Evolutionary conservation across 306 rosid species (phyloP).

Genomic region (Neltuma alba): DNA sequence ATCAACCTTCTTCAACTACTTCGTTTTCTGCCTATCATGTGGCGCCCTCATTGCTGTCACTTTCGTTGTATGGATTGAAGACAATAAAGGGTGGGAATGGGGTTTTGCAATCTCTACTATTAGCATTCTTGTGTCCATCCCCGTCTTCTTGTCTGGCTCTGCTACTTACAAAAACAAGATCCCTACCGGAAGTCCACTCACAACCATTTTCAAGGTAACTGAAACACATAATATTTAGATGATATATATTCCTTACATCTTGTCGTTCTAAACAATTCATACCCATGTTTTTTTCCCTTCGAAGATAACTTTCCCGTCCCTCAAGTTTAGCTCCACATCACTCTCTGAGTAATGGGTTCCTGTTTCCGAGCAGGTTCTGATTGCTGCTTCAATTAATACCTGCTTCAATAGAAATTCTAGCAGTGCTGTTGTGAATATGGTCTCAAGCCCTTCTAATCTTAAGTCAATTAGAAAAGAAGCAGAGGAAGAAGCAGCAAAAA

Average conservation of each 20-base stretch:
- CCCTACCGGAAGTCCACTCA: slow-evolving; percentile 86
- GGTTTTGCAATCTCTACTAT: slow-evolving; percentile 83
- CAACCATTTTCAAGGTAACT: slow-evolving; percentile 80
- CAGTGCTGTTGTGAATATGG: slow-evolving; percentile 68
- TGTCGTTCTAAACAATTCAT: no score
- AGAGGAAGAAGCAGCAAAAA: slow-evolving; percentile 32
- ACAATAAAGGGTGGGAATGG: slow-evolving; percentile 96
- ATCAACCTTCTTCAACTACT: slow-evolving; percentile 96
- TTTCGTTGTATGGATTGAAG: slow-evolving; percentile 91
- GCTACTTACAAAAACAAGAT: slow-evolving; percentile 67
- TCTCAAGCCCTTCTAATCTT: slow-evolving; percentile 59
- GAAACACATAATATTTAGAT: background rate
- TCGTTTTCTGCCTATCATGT: slow-evolving; percentile 67
- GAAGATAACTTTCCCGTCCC: background rate
- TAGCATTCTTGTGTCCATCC: slow-evolving; percentile 66
- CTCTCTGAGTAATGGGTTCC: background rate
- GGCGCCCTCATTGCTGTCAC: slow-evolving; percentile 90
- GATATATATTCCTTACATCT: background rate
- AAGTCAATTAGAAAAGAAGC: slow-evolving; percentile 24
- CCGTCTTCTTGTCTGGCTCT: slow-evolving; percentile 75
- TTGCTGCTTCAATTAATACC: slow-evolving; percentile 55
- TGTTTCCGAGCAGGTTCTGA: slow-evolving; percentile 58
- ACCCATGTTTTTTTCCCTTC: background rate
- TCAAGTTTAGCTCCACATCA: background rate
- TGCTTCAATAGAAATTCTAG: slow-evolving; percentile 52